Evolutionary conservation across 345 rosid genomes (phyloP), one percentile per base, ranked within the genome.

Genomic region (Salix caprea): DNA sequence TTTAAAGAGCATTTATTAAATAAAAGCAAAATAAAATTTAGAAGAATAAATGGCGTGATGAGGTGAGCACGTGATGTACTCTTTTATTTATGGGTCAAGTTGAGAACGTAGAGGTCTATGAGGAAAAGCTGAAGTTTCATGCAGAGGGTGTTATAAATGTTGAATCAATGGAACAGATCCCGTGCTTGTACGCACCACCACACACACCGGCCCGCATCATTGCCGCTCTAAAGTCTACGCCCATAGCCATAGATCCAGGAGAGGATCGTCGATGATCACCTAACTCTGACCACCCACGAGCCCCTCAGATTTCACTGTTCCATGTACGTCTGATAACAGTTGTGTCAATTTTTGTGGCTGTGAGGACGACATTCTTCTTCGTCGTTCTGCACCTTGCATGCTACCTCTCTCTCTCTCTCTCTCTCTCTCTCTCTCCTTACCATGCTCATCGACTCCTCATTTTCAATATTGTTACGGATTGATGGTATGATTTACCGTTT

Each of bases 41-140:
- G 0, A 34, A 34, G 37, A 34, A 34, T 34, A 34, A 0, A 34
- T 34, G 19, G 56, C 7, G 56, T 50, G 54, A 50, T 50, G 21
- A 14, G 56, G 5, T 50, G 16, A 16, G 8, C 77, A 75, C 67
- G 77, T 75, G 72, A 74, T 65, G 37, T n/a, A 66, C 68, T 32
- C 32, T 40, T 3, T 15, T 6, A 13, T 34, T 36, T 42, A 26
- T 7, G 15, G 9, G 64, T 74, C 72, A 50, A 16, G 5, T 7
- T n/a, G 34, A 15, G 52, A 61, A 48, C 19, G 65, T 44, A 5
- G 68, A 40, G 52, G 42, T 12, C 50, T 19, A 32, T 9, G 8
- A 62, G 34, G 1, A 75, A 50, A 32, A 10, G 48, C n/a, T n/a
- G 34, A 67, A 50, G 39, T 18, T 19, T 70, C 28, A 70, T 50